Evolutionary conservation across 257 asterid genomes (phyloP), one percentile per base, ranked within the genome.

Genomic region (Rehmannia glutinosa): DNA sequence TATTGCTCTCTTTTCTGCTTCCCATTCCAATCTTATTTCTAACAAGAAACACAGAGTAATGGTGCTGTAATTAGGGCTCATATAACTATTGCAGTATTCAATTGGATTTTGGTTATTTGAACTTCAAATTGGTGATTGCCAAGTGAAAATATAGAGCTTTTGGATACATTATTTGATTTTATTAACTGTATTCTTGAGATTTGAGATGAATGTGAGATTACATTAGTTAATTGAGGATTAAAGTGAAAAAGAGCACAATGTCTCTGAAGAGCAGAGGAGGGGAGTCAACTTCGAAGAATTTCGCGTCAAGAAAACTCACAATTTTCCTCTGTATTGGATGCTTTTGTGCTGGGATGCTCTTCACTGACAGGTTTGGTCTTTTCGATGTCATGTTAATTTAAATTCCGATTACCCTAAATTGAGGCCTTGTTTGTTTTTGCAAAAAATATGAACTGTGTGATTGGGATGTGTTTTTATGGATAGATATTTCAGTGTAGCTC

Each of bases 281-380:
- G 15, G 93, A 82, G 60, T 76, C 88, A 36, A 52, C 78, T 81
- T 60, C 73, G 24, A 89, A 60, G 66, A 69, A 64, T 28, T 70
- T 46, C 20, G 51, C 86, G 58, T 75, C 95, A 11, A 82, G 83
- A 52, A 90, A 78, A 65, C 62, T 87, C 58, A 77, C 95, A 5
- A 15, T 87, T 66, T 76, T 82, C 28, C 89, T 90, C 3, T 87
- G 97, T 75, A 57, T 90, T 70, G 86, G 85, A 63, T 90, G 92
- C 71, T 87, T 90, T 66, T 90, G 87, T 72, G 86, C 75, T 57
- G 97, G 97, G 76, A 90, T 90, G 97, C 84, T 90, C 76, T 87
- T 86, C 88, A 87, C 95, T 64, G 87, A 86, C 86, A 86, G 97
- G 97, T 90, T 71, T 27, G 5, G 24, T 68, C 25, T 24, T 65